A percentile compares a stretch with the other conserved stretches of the same genome.
These are phyloP conservation scores for Backusella tuberculispora DNA, from an alignment of 192 early-diverging fungal genomes.

Conservation along the genomic window DNA sequence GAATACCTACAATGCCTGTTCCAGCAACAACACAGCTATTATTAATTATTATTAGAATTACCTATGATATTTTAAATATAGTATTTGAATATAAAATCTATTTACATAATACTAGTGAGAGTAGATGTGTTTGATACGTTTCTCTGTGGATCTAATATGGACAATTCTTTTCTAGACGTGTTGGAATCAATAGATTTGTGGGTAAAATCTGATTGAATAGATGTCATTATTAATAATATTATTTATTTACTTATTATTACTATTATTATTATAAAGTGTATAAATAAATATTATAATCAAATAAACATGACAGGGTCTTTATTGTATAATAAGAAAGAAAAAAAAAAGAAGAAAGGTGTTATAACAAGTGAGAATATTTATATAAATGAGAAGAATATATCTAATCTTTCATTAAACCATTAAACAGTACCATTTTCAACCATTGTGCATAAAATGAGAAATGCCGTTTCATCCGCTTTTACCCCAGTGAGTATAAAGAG, in stretches of 20 bases:
- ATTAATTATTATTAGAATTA: background rate
- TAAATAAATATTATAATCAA: background rate
- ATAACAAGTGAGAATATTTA: background rate
- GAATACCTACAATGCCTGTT: constrained; percentile 60
- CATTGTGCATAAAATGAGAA: constrained; percentile 4
- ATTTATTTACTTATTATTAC: background rate
- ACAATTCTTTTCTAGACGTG: constrained; percentile 5
- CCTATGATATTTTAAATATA: background rate
- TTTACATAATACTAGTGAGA: constrained; percentile 13
- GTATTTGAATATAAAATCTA: background rate
- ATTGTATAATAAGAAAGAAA: background rate
- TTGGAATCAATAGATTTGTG: background rate
- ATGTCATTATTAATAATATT: background rate
- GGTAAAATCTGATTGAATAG: constrained; percentile 3
- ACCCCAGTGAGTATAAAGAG: background rate
- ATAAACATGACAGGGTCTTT: background rate
- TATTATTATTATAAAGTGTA: background rate
- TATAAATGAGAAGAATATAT: background rate
- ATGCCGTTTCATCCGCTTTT: constrained; percentile 14
- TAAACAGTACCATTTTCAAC: constrained; percentile 9
- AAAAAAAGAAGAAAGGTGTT: background rate
- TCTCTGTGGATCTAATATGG: background rate
- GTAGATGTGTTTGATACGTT: constrained; percentile 22
- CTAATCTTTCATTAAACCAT: background rate
- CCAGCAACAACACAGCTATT: constrained; percentile 44